phyloP scores from a whole-genome alignment of 257 asterid species.

The Salvia hispanica region DNA sequence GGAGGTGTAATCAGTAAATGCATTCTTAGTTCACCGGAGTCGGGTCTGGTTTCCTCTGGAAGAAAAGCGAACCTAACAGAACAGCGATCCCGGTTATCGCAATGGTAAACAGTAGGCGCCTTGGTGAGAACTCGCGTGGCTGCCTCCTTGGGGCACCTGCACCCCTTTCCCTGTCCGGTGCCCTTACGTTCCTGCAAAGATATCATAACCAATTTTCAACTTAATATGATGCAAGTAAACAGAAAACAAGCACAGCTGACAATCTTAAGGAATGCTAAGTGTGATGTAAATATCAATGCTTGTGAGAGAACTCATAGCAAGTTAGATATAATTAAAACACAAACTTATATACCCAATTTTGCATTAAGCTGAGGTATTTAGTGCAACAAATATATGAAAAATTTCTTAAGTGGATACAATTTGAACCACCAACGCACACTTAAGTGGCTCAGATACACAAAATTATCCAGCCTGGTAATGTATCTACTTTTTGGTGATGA shows the following conservation, averaged over 20 bases:
- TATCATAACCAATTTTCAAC: slow-evolving; percentile 27
- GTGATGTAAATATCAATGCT: neutral
- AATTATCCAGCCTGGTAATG: neutral
- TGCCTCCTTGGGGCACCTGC: slow-evolving; percentile 72
- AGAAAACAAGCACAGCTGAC: neutral
- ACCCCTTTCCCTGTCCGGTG: slow-evolving; percentile 70
- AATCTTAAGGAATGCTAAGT: neutral
- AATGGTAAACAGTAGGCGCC: slow-evolving; percentile 73
- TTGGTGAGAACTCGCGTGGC: slow-evolving; percentile 56
- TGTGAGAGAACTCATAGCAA: neutral
- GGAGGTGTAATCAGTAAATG: slow-evolving; percentile 10
- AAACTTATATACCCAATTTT: neutral
- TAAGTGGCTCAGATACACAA: neutral
- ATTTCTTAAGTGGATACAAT: slow-evolving; percentile 1
- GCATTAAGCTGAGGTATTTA: neutral
- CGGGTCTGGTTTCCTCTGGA: slow-evolving; percentile 75
- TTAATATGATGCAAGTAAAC: neutral
- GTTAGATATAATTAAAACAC: neutral
- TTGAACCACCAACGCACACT: neutral
- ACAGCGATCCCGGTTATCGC: slow-evolving; percentile 96
- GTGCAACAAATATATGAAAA: neutral
- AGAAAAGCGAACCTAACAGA: slow-evolving; percentile 78
- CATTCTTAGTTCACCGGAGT: slow-evolving; percentile 41
- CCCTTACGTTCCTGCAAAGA: slow-evolving; percentile 56
- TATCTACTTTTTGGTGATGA: neutral